Evolutionary conservation across 176 grass and related monocot genomes (phyloP).

Genomic region (Avena atlantica): DNA sequence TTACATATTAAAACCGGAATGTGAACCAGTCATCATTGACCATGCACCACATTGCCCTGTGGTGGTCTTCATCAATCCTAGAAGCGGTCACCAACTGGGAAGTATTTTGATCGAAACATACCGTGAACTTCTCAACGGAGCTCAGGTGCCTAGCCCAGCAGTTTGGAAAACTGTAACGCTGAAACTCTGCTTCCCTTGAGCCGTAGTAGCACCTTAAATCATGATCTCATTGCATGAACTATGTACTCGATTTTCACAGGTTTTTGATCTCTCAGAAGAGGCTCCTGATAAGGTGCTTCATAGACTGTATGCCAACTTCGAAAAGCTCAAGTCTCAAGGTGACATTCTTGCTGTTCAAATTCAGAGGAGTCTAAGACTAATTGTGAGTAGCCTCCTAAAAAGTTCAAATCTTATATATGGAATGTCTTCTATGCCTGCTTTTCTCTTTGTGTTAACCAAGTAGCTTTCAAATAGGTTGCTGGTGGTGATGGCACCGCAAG

Average conservation of each 20-base stretch:
- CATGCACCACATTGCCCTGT: conserved; percentile 64
- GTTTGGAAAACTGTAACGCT: background rate
- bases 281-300: conserved; percentile 84
- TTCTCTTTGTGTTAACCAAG: conserved; percentile 7
- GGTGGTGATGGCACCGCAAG: conserved; percentile 97
- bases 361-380: conserved; percentile 65
- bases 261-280: conserved; percentile 89
- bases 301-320: conserved; percentile 76
- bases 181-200: background rate
- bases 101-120: conserved; percentile 75
- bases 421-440: background rate
- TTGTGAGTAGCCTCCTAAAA: conserved; percentile 57
- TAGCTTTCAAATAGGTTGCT: conserved; percentile 73
- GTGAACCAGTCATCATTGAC: background rate
- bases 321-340: conserved; percentile 59
- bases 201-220: background rate
- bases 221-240: background rate
- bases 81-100: conserved; percentile 86
- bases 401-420: background rate
- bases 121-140: conserved; percentile 74
- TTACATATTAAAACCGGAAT: conserved; percentile 76
- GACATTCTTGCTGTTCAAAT: conserved; percentile 58
- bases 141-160: conserved; percentile 64
- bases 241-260: conserved; percentile 41
- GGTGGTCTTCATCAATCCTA: conserved; percentile 92